Percentiles rank a stretch among this genome's conserved stretches.
These are phyloP conservation scores for Linum lewisii DNA, from an alignment of 345 rosid species.

Conservation along the genomic window DNA sequence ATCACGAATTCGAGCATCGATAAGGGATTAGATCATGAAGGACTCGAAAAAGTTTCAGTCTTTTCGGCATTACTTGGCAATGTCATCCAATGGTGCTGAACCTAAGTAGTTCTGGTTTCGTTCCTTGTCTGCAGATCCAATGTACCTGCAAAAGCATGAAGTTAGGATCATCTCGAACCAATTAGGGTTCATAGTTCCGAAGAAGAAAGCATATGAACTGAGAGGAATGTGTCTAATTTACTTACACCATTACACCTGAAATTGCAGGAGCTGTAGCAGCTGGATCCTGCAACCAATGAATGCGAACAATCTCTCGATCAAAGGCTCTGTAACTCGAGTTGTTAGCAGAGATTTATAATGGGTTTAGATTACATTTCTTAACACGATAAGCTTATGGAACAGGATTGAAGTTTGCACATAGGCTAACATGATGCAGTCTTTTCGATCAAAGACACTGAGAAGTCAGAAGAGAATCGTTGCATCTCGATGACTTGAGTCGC, in stretches of 20 bases:
- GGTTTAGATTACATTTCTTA: too few species aligned
- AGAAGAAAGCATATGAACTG: background rate
- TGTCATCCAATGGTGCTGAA: constrained; percentile 64
- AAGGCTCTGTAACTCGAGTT: too few species aligned
- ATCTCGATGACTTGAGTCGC: too few species aligned
- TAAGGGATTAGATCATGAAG: background rate
- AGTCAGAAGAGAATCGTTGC: too few species aligned
- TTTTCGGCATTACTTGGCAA: constrained; percentile 59
- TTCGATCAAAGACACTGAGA: too few species aligned
- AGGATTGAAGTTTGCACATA: too few species aligned
- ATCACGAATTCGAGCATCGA: background rate
- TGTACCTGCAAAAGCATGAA: constrained; percentile 40
- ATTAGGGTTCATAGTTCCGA: background rate
- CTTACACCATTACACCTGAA: constrained; percentile 81
- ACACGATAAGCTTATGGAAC: too few species aligned
- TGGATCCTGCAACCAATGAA: constrained; percentile 49
- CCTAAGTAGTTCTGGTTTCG: constrained; percentile 67
- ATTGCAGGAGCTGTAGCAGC: constrained; percentile 55
- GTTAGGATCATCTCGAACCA: constrained; percentile 1
- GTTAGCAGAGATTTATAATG: too few species aligned
- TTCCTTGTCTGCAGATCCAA: constrained; percentile 73
- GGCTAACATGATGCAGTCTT: too few species aligned
- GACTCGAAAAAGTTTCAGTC: too few species aligned
- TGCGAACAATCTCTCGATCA: too few species aligned
- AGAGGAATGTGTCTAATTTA: background rate